Base-by-base conservation (phyloP, 805 yeast species). In the Tetrapisispora iriomotensis region DNA sequence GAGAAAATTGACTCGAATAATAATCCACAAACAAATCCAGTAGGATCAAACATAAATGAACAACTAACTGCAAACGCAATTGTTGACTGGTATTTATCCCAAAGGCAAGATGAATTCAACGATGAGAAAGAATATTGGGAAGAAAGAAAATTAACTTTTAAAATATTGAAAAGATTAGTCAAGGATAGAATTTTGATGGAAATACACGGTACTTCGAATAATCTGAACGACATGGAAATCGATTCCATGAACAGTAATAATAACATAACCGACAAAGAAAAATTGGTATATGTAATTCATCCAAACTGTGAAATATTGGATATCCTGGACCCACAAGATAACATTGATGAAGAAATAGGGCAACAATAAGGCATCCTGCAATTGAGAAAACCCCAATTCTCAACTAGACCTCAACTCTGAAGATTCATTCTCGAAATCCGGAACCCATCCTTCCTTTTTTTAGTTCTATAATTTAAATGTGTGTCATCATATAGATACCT, bases 261-360 rank as follows among this genome's bases (percentile, higher is more conserved):
- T 53, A 29, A 29, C 8, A 29, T 19, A 12, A 15, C 20, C 13
- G 21, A 29, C n/a, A 29, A 20, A 29, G 43, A 47, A 47, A 40
- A 61, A 49, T 47, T 67, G 42, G 65, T 73, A 13, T 75, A 71
- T 46, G 74, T 75, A 25, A 60, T 75, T 40, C 94, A 85, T 65
- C 95, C 95, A 40, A 85, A 85, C 60, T 82, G 88, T 64, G 82
- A 87, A 14, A 74, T 82, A 42, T 70, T 79, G 47, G 94, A 83
- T 20, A 24, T 25, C 17, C 20, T 36, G 29, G 50, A 47, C 36
- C 44, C 43, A 25, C 44, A 41, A 28, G 45, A 42, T 17, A 29
- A 34, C 6, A 34, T 29, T 24, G 28, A 10, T 17, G 22, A 28
- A 8, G 28, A 28, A n/a, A n/a, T n/a, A n/a, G n/a, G n/a, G n/a